A percentile compares a stretch with the other conserved stretches of the same genome.
phyloP scores from a whole-genome alignment of 495 filamentous ascomycete genomes.

The Astrothelium subdiscretum region DNA sequence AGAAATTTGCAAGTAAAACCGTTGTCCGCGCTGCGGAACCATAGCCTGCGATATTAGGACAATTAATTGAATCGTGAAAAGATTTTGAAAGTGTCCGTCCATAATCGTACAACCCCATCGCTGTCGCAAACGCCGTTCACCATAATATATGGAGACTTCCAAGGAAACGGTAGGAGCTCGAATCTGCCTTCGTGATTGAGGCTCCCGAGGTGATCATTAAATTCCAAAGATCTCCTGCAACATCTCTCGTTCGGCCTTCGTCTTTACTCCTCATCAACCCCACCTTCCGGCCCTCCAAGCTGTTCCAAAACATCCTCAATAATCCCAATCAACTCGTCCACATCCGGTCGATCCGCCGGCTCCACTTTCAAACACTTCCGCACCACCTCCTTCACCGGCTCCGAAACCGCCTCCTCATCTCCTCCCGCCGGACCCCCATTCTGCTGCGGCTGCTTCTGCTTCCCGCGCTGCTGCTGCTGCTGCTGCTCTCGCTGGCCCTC shows the following conservation, averaged over 20 bases:
- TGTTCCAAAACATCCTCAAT: constrained; percentile 60
- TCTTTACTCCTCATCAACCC: constrained; percentile 8
- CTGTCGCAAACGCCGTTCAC: not conserved
- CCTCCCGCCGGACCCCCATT: constrained; percentile 23
- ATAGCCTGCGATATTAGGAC: not conserved
- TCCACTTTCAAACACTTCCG: constrained; percentile 85
- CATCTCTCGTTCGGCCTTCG: not conserved
- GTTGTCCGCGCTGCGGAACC: not conserved
- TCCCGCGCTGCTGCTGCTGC: constrained; percentile 32
- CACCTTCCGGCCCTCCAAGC: constrained; percentile 41
- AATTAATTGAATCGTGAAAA: not conserved
- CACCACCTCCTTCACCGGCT: constrained; percentile 72
- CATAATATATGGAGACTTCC: too few species aligned
- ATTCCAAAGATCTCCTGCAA: too few species aligned
- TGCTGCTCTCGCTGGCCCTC: constrained; percentile 44
- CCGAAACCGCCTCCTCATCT: constrained; percentile 46
- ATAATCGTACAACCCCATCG: not conserved
- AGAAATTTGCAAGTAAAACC: not conserved
- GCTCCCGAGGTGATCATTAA: too few species aligned
- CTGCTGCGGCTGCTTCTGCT: constrained; percentile 43
- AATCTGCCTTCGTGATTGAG: not conserved
- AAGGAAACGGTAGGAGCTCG: not conserved
- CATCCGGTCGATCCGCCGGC: constrained; percentile 78
- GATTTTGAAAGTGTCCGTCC: not conserved
- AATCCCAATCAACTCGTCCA: constrained; percentile 74